A percentile compares a stretch with the other conserved stretches of the same genome.
Evolutionary conservation across 768 basidiomycete genomes (phyloP).

Genomic region (Auriscalpium microsporum): DNA sequence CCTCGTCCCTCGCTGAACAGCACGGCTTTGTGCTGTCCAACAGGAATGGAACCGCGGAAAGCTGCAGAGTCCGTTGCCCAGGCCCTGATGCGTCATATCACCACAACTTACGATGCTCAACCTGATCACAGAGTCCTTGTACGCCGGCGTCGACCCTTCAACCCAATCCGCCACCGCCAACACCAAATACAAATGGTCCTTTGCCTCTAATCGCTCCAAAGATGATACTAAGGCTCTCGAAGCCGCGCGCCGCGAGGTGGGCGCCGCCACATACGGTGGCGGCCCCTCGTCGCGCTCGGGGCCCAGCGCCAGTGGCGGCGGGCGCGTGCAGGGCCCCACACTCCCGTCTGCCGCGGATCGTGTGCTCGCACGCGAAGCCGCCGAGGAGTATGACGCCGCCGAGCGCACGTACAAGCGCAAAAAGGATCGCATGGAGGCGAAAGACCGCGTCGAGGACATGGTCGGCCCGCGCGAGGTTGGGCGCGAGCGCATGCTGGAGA

Average conservation of each 20-base stretch:
- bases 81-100: not conserved
- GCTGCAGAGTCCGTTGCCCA: constrained; percentile 44
- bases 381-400: constrained; percentile 40
- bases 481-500: constrained; percentile 79
- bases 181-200: constrained; percentile 85
- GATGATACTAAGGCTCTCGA: constrained; percentile 53
- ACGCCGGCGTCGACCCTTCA: constrained; percentile 52
- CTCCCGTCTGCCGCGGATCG: constrained; percentile 65
- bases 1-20: too few species aligned
- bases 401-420: constrained; percentile 57
- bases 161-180: constrained; percentile 52
- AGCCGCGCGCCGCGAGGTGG: constrained; percentile 51
- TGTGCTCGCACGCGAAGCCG: constrained; percentile 58
- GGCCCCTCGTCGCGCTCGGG: constrained; percentile 8
- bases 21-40: too few species aligned
- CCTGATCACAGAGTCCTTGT: constrained; percentile 48
- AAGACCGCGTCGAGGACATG: constrained; percentile 66
- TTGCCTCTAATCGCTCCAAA: constrained; percentile 58
- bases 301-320: constrained; percentile 14
- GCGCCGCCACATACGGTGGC: constrained; percentile 31
- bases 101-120: not conserved
- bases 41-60: constrained; percentile 80
- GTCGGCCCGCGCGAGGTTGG: constrained; percentile 78
- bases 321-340: constrained; percentile 56
- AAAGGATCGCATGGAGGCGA: constrained; percentile 54